Base-by-base conservation (phyloP, 208 protist species). In the Wallacemonas sp. region DNA sequence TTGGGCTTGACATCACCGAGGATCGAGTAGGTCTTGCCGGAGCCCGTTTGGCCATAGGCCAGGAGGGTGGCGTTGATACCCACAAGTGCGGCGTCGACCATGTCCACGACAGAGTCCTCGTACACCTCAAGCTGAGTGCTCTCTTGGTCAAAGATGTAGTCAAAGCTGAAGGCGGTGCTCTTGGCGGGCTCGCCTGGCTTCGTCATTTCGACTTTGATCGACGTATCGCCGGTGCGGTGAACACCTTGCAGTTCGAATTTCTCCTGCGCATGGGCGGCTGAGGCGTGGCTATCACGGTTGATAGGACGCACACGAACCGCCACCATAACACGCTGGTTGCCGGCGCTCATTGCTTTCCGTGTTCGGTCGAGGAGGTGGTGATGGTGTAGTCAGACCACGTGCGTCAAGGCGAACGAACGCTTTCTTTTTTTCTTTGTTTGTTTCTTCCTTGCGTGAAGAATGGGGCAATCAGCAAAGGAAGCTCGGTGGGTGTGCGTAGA, bases 11-110 rank as follows among this genome's bases (percentile, higher is more conserved):
- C 78, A 30, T 80, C 80, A 33, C 90, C 89, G 3, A 97, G 76
- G 15, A 95, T 77, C 2, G 82, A 89, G 73, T 89, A 94, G 36
- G 92, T 95, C 73, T 97, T 97, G 36, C 96, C 96, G 21, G 80
- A 87, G 15, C 95, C 91, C 0, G 92, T 98, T 75, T 98, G 92
- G 3, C 94, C 93, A 71, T 97, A 97, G 10, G 90, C 86, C 19
- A 96, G 73, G 1, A 97, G 66, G 1, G 79, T 87, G 15, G 76
- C 83, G 62, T 94, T 94, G 44, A 81, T 79, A 50, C 91, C 93
- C 17, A 86, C 74, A 4, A 97, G 73, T 6, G 89, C 85, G 39
- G 85, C 84, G 4, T 93, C 78, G 26, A 97, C 89, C 63, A 89
- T 85, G 37, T 83, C 76, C 45, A 89, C 70, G 0, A 90, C 91